Conservation (phyloP, 2,329 filamentous ascomycete genomes). For the Cladosporium sp. region DNA sequence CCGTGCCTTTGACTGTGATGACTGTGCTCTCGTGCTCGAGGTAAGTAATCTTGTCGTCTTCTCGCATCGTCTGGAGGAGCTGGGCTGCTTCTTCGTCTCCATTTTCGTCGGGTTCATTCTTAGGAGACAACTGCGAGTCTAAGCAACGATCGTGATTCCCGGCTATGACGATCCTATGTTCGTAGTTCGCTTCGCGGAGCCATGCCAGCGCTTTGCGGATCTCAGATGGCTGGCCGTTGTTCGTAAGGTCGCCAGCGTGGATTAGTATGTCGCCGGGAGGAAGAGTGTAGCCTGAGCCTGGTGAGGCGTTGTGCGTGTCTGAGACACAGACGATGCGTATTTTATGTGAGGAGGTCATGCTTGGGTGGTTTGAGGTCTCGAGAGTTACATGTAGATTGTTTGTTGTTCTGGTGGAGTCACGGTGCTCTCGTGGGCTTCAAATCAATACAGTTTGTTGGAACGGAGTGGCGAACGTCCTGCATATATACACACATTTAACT, state of each 20-base stretch:
- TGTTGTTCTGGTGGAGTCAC: not conserved
- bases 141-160: slow-evolving; percentile 77
- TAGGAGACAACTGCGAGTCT: slow-evolving; percentile 46
- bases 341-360: slow-evolving; percentile 32
- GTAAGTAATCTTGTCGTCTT: slow-evolving; percentile 61
- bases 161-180: slow-evolving; percentile 70
- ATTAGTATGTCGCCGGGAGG: slow-evolving; percentile 74
- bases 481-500: not conserved
- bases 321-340: slow-evolving; percentile 74
- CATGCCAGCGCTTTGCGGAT: slow-evolving; percentile 65
- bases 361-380: not conserved
- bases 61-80: slow-evolving; percentile 57
- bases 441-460: too few species aligned
- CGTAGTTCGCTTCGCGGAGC: slow-evolving; percentile 68
- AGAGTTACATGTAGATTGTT: too few species aligned
- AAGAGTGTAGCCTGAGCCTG: slow-evolving; percentile 58
- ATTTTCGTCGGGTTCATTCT: slow-evolving; percentile 43
- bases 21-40: slow-evolving; percentile 60
- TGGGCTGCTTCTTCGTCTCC: slow-evolving; percentile 46
- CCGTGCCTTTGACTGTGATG: slow-evolving; percentile 62
- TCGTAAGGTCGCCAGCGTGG: slow-evolving; percentile 76
- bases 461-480: not conserved
- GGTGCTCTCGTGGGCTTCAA: not conserved
- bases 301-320: slow-evolving; percentile 70
- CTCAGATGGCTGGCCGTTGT: slow-evolving; percentile 63